phyloP scores from a whole-genome alignment of 352 stramenopile genomes.

The Globisporangium barbulae region DNA sequence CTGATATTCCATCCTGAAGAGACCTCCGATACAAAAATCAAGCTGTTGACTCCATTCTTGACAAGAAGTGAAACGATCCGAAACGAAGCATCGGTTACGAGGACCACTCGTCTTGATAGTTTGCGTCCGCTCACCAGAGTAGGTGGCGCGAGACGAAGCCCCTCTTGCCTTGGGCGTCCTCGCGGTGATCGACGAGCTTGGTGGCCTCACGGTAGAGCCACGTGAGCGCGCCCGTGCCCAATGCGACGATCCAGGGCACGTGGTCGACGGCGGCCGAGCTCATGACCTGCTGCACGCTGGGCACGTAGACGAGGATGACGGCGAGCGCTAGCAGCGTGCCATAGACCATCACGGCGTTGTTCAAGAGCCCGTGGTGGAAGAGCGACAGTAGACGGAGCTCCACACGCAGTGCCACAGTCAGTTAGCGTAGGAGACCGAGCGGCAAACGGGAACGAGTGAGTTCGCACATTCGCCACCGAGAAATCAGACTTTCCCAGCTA shows the following conservation, averaged over 20 bases:
- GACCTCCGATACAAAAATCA: too few relatives aligned
- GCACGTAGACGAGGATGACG: slow-evolving; percentile 45
- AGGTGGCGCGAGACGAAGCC: slow-evolving; percentile 2
- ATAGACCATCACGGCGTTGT: slow-evolving; percentile 77
- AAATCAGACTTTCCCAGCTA: neutral
- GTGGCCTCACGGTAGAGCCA: slow-evolving; percentile 40
- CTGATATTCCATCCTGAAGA: too few relatives aligned
- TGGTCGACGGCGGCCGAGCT: slow-evolving; percentile 31
- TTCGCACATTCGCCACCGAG: neutral
- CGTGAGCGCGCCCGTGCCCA: slow-evolving; percentile 28
- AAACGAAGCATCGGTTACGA: too few relatives aligned
- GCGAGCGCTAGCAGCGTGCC: slow-evolving; percentile 33
- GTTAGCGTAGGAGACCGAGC: too few relatives aligned
- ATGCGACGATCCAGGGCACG: slow-evolving; percentile 43
- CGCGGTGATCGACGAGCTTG: slow-evolving; percentile 27
- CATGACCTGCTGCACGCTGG: slow-evolving; percentile 42
- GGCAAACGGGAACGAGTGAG: too few relatives aligned
- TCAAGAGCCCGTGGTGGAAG: slow-evolving; percentile 67
- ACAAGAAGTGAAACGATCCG: too few relatives aligned
- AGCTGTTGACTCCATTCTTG: too few relatives aligned
- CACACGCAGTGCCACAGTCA: too few relatives aligned
- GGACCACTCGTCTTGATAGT: too few relatives aligned
- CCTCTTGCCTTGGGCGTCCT: slow-evolving; percentile 4
- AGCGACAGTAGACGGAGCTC: too few relatives aligned
- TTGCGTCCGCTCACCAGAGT: neutral